These are phyloP conservation scores for Pachyrhizus erosus DNA, from an alignment of 306 rosid species.

Conservation along the genomic window DNA sequence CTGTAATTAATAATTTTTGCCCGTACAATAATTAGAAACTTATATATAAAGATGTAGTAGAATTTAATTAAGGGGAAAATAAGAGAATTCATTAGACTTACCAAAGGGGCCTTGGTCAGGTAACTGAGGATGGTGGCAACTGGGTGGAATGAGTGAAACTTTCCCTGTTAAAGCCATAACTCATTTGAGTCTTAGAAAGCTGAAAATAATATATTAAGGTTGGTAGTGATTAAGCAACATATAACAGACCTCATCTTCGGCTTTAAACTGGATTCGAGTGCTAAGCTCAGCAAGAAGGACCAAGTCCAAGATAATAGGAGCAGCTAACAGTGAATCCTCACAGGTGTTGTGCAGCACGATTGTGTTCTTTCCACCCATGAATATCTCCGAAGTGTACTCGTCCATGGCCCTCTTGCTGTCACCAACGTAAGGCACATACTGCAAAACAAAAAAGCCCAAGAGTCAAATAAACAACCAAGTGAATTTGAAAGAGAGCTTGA, in stretches of 20 bases:
- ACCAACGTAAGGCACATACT: slow-evolving; percentile 93
- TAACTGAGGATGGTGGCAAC: slow-evolving; percentile 95
- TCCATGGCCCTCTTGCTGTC: slow-evolving; percentile 99
- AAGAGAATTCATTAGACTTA: slow-evolving; percentile 47
- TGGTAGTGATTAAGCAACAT: not conserved
- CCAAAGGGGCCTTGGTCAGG: slow-evolving; percentile 96
- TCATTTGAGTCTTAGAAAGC: not conserved
- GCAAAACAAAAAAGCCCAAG: not conserved
- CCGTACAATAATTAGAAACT: not conserved
- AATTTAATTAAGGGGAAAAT: not conserved
- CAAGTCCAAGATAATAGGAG: slow-evolving; percentile 92
- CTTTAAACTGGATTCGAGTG: slow-evolving; percentile 85
- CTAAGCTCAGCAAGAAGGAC: slow-evolving; percentile 98
- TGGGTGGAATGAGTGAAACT: slow-evolving; percentile 96
- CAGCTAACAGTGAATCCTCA: slow-evolving; percentile 95
- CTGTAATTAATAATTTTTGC: slow-evolving; percentile 42
- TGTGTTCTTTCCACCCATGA: slow-evolving; percentile 93
- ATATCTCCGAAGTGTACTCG: slow-evolving; percentile 96
- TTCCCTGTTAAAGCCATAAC: slow-evolving; percentile 56
- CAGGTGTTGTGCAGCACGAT: slow-evolving; percentile 95
- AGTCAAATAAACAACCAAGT: not conserved
- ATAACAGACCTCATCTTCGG: slow-evolving; percentile 75
- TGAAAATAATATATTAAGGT: not conserved
- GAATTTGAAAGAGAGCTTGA: not conserved
- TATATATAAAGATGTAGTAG: not conserved